Evolutionary conservation across 1,284 basidiomycete species (phyloP), one percentile per base, ranked within the genome.

Genomic region (Leccinum angustisporum): DNA sequence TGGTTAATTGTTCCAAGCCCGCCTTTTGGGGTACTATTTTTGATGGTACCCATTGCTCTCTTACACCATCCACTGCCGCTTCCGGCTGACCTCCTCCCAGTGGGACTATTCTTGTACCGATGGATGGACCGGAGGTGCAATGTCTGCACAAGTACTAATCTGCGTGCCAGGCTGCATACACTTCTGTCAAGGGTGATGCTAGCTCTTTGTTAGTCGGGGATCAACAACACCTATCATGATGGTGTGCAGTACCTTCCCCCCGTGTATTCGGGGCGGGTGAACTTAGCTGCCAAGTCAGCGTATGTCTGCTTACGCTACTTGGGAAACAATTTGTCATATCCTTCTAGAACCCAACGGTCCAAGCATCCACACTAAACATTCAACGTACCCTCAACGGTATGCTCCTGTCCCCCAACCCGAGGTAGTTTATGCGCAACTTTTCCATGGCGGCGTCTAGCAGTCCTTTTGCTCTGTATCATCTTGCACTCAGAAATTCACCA

Each of bases 381-480:
- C 83, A 90, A 9, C 87, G 94, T 30, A 90, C 86, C 1, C 77
- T 93, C 43, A 83, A 92, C 16, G 74, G 67, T 18, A 67, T 56
- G 0, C 16, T 62, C 34, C 69, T 81, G 14, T 88, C 89, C 2
- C 80, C 84, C 2, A 86, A 87, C 63, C 81, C 31, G 83, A 84
- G 7, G 81, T 84, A 4, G 78, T 84, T 9, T 88, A 82, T 66
- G 90, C 90, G 0, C 91, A 95, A 69, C 77, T 96, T 1, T 90
- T 92, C 77, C 95, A 95, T 75, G 80, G 83, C n/a, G 90, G 90
- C 6, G 84, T 88, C 21, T 92, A 94, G 71, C 90, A 92, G 70
- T 96, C 96, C 76, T 91, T 83, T 72, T 97, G 94, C 72, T 66
- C 77, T 16, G 92, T 91, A 0, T 79, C 84, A 63, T 78, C 80